These are phyloP conservation scores for Gossypium bickii DNA, from an alignment of 345 rosid genomes.

Conservation along the genomic window DNA sequence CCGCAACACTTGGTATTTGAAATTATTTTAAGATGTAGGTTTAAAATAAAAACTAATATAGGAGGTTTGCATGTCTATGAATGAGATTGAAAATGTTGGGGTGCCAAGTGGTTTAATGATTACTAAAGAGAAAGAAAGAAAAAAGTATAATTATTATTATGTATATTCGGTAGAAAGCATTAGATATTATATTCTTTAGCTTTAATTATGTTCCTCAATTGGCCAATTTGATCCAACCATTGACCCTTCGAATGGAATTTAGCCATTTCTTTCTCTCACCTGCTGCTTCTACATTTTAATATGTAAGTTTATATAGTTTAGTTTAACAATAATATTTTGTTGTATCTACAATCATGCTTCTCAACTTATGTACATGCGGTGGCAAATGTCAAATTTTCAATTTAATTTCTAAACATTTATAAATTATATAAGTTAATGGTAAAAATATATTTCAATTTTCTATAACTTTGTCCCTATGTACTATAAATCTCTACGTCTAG, in stretches of 20 bases:
- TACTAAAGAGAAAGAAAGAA: not conserved
- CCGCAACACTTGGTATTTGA: no score
- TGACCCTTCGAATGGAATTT: not conserved
- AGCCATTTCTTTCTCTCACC: not conserved
- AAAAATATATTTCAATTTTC: no score
- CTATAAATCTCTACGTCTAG: not conserved
- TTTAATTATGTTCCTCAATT: not conserved
- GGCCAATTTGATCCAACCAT: slow-evolving; percentile 6
- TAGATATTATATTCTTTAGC: not conserved
- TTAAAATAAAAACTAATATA: not conserved
- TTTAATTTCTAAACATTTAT: no score
- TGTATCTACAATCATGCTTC: no score
- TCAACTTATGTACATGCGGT: no score
- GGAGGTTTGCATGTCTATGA: not conserved
- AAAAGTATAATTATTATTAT: no score
- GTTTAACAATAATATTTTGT: not conserved
- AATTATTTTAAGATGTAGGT: not conserved
- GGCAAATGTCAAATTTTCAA: no score
- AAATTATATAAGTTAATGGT: no score
- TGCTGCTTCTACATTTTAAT: not conserved
- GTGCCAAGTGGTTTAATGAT: slow-evolving; percentile 2
- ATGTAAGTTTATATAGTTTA: not conserved
- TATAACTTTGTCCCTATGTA: not conserved
- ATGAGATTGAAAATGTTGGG: not conserved
- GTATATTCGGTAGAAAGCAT: slow-evolving; percentile 3